These are phyloP conservation scores for Capronia coronata DNA, from an alignment of 2,329 filamentous ascomycete genomes.

Conservation along the genomic window DNA sequence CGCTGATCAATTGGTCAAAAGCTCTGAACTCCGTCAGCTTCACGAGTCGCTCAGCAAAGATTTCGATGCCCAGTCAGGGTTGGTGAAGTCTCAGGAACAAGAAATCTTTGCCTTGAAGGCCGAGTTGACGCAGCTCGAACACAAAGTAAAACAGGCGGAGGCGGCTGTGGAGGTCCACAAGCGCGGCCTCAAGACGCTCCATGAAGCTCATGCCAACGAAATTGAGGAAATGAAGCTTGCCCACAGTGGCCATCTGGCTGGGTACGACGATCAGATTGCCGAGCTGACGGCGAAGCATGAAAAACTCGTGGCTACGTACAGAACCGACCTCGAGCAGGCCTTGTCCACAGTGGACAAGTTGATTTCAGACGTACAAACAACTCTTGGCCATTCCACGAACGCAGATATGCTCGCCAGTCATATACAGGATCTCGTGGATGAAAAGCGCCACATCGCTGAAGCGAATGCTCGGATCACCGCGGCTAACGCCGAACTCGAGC, in stretches of 20 bases:
- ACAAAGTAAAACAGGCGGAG: slow-evolving; percentile 48
- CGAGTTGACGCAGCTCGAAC: slow-evolving; percentile 22
- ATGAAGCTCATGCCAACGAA: slow-evolving; percentile 35
- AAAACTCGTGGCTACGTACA: slow-evolving; percentile 53
- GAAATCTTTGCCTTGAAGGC: slow-evolving; percentile 41
- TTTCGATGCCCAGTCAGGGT: slow-evolving; percentile 59
- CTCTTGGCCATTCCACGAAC: slow-evolving; percentile 27
- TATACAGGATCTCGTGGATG: slow-evolving; percentile 26
- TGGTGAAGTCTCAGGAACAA: slow-evolving; percentile 50
- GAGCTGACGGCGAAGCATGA: slow-evolving; percentile 47
- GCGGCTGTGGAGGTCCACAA: slow-evolving; percentile 49
- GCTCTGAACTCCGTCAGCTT: slow-evolving; percentile 67
- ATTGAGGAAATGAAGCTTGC: slow-evolving; percentile 29
- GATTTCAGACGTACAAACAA: slow-evolving; percentile 20
- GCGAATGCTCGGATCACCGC: slow-evolving; percentile 21
- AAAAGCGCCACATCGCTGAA: slow-evolving; percentile 23
- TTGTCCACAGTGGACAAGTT: slow-evolving; percentile 20
- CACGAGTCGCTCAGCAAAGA: slow-evolving; percentile 61
- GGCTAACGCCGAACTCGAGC: slow-evolving; percentile 28
- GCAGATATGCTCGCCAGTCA: slow-evolving; percentile 28
- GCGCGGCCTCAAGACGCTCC: slow-evolving; percentile 37
- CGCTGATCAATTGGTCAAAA: slow-evolving; percentile 59
- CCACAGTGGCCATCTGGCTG: slow-evolving; percentile 31
- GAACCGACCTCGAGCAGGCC: slow-evolving; percentile 57
- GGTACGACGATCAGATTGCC: slow-evolving; percentile 34